Evolutionary conservation across 768 basidiomycete genomes (phyloP), one percentile per base, ranked within the genome.

Genomic region (Podaxis carcinomalis): DNA sequence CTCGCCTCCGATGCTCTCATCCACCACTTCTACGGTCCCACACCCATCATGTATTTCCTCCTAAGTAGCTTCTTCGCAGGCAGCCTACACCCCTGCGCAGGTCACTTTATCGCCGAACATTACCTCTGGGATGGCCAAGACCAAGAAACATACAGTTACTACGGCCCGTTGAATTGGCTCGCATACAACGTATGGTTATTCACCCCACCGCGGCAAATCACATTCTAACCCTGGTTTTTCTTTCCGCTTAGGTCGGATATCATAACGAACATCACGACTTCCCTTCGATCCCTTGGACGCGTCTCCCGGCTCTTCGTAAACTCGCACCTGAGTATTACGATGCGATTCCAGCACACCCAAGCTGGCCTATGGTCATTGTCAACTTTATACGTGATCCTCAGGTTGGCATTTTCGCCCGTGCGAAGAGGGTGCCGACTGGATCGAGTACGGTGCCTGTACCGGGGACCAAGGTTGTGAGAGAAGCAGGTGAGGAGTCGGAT

Each of bases 251-350:
- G 92, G 93, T 98, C 66, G 97, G 97, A 40, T 98, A 98, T 71
- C 97, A 99, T 73, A 98, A 99, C 73, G 97, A 98, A 69, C 97
- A 99, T 74, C 97, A 99, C 75, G 97, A 99, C 75, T 98, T 99
- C 75, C 95, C 97, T 6, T 94, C 94, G 11, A 75, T 99, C 0
- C 83, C 97, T 1, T 99, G 97, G 97, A 98, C 95, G 16, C 86
- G 91, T 23, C 82, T 98, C 0, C 92, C 95, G 1, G 83, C 84
- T 4, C 84, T 99, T 21, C 86, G 88, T 32, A 80, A 81, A 1
- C 80, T 97, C 28, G 96, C 95, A 5, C 90, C 89, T 2, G 96
- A 98, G 72, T 95, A 90, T 70, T 99, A 99, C 75, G 91, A 93
- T 65, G 83, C 77, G 4, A 80, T 98, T 25, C 93, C 95, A 0